Conservation (phyloP, 2,329 filamentous ascomycete genomes). For the Curvularia hawaiiensis region DNA sequence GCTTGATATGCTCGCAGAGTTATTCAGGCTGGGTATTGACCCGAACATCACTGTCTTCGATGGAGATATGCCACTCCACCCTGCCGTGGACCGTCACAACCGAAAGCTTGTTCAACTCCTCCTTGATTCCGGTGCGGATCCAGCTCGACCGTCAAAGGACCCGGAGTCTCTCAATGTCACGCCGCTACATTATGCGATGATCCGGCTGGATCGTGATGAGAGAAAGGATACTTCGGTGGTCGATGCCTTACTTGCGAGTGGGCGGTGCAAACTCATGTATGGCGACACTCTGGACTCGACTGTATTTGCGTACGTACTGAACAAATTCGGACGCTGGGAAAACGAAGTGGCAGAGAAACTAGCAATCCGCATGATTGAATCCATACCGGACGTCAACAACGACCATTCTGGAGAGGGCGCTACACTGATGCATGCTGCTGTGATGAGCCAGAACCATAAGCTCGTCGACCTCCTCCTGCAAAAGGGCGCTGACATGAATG, state of each 20-base stretch:
- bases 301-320: background rate
- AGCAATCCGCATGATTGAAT: background rate
- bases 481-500: background rate
- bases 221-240: background rate
- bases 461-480: background rate
- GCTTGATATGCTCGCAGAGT: conserved; percentile 15
- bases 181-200: background rate
- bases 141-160: background rate
- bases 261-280: background rate
- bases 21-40: conserved; percentile 22
- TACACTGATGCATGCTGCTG: background rate
- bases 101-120: conserved; percentile 18
- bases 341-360: background rate
- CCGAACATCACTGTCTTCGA: conserved; percentile 17
- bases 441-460: background rate
- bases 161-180: background rate
- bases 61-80: conserved; percentile 20
- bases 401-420: background rate
- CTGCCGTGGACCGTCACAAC: conserved; percentile 17
- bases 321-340: background rate
- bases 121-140: conserved; percentile 10
- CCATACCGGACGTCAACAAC: background rate
- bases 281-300: background rate
- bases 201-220: background rate
- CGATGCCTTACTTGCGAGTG: background rate